A percentile compares a stretch with the other conserved stretches of the same genome.
phyloP scores from a whole-genome alignment of 2,329 filamentous ascomycete genomes.

The Penicillium olsonii region DNA sequence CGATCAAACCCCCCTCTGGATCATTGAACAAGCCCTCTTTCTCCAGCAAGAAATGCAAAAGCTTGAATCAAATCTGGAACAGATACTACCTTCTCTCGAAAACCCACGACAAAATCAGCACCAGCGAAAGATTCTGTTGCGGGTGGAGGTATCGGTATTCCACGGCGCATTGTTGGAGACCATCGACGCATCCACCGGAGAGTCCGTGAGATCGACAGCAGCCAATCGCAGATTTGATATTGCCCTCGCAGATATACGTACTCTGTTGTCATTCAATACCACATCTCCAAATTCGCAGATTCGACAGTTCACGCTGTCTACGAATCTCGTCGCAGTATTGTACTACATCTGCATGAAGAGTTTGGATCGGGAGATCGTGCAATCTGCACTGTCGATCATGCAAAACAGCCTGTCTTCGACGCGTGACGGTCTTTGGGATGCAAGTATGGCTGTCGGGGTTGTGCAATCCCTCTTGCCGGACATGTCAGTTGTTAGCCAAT shows the following conservation, averaged over 20 bases:
- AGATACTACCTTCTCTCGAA: neutral
- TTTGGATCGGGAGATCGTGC: slow-evolving; percentile 4
- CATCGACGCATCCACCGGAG: neutral
- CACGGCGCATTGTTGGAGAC: neutral
- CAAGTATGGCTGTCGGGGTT: neutral
- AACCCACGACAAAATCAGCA: neutral
- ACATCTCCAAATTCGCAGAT: neutral
- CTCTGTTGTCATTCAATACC: neutral
- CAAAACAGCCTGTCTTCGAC: slow-evolving; percentile 20
- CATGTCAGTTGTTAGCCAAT: slow-evolving; percentile 15
- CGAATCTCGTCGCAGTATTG: slow-evolving; percentile 24
- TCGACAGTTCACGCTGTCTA: slow-evolving; percentile 23
- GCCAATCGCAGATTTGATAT: neutral
- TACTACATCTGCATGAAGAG: slow-evolving; percentile 29
- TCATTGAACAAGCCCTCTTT: neutral
- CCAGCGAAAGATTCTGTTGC: neutral
- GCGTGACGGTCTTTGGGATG: neutral
- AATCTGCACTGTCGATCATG: slow-evolving; percentile 18
- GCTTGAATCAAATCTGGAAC: neutral
- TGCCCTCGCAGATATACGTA: slow-evolving; percentile 1
- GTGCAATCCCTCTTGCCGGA: neutral
- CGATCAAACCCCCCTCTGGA: neutral
- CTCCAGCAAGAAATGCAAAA: neutral
- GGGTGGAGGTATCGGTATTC: neutral
- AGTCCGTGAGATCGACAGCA: neutral